These are phyloP conservation scores for Tetragonia tetragonoides DNA, from an alignment of 148 eudicot species.

Conservation along the genomic window DNA sequence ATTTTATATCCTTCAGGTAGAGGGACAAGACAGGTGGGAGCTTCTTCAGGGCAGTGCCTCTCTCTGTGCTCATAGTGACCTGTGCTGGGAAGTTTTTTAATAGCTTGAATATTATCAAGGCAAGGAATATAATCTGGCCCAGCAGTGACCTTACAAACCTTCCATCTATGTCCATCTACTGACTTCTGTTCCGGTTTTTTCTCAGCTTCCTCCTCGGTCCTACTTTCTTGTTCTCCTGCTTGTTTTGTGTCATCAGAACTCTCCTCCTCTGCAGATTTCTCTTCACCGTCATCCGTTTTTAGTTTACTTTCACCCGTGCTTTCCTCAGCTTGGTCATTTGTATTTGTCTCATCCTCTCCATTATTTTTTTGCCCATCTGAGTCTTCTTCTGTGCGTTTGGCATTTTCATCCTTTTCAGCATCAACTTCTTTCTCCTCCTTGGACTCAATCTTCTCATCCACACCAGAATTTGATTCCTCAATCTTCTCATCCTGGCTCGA, in stretches of 20 bases:
- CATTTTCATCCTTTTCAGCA: constrained; percentile 25
- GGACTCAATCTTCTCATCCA: constrained; percentile 24
- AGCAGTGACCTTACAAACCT: constrained; percentile 54
- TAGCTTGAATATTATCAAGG: constrained; percentile 56
- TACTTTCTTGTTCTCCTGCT: constrained; percentile 11
- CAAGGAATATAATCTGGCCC: constrained; percentile 85
- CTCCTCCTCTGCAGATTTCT: constrained; percentile 14
- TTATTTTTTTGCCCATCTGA: background rate
- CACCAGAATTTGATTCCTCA: constrained; percentile 24
- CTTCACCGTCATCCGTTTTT: constrained; percentile 24
- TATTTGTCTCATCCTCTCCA: constrained; percentile 20
- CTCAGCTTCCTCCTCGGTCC: constrained; percentile 19
- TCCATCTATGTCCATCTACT: constrained; percentile 33
- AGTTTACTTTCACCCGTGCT: constrained; percentile 15
- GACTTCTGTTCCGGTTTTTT: background rate
- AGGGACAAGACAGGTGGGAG: constrained; percentile 63
- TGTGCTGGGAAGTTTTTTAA: constrained; percentile 43
- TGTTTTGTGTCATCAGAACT: constrained; percentile 12
- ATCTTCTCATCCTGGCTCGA: constrained; percentile 23
- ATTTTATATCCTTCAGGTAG: constrained; percentile 60
- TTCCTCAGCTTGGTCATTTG: constrained; percentile 23
- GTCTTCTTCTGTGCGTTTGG: constrained; percentile 9
- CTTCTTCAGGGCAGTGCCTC: constrained; percentile 58
- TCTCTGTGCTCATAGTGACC: constrained; percentile 65
- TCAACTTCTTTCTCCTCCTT: constrained; percentile 29